Evolutionary conservation across 495 filamentous ascomycete species (phyloP).

Genomic region (Podospora bellae-mahoneyi): DNA sequence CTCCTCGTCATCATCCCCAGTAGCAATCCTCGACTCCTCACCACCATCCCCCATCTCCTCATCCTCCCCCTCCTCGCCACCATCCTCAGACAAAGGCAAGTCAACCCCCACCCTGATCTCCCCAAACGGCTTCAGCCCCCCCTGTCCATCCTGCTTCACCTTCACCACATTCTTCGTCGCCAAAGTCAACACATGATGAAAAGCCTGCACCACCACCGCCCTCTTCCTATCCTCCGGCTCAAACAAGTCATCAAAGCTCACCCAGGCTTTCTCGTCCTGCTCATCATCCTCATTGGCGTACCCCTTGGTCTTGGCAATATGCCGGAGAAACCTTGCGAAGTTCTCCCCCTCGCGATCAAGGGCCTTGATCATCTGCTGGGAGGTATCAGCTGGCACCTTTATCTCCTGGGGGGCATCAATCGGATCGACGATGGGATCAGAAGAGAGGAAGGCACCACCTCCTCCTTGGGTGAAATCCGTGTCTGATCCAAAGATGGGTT

Average conservation of each 20-base stretch:
- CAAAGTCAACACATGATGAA: constrained; percentile 69
- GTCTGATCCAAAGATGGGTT: constrained; percentile 29
- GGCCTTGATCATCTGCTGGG: constrained; percentile 24
- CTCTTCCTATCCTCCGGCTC: constrained; percentile 51
- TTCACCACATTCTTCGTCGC: constrained; percentile 59
- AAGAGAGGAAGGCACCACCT: constrained; percentile 12
- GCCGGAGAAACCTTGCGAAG: constrained; percentile 55
- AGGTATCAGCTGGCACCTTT: constrained; percentile 10
- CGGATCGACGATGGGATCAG: constrained; percentile 17
- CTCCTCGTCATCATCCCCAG: neutral
- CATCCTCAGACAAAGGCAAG: constrained; percentile 9
- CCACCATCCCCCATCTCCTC: neutral
- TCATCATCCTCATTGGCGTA: constrained; percentile 35
- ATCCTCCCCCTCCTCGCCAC: neutral
- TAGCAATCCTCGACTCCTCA: neutral
- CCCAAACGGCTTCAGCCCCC: constrained; percentile 34
- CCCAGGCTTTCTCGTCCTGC: constrained; percentile 23
- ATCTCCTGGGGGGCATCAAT: constrained; percentile 3
- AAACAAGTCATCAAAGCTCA: constrained; percentile 58
- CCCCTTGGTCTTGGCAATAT: constrained; percentile 35
- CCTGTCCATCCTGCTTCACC: constrained; percentile 50
- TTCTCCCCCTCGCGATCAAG: constrained; percentile 42
- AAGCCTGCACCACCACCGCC: constrained; percentile 64
- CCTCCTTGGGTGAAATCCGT: constrained; percentile 22
- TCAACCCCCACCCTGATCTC: constrained; percentile 36